Conservation (phyloP, 2,329 filamentous ascomycete genomes). For the Elsinoe perseae region DNA sequence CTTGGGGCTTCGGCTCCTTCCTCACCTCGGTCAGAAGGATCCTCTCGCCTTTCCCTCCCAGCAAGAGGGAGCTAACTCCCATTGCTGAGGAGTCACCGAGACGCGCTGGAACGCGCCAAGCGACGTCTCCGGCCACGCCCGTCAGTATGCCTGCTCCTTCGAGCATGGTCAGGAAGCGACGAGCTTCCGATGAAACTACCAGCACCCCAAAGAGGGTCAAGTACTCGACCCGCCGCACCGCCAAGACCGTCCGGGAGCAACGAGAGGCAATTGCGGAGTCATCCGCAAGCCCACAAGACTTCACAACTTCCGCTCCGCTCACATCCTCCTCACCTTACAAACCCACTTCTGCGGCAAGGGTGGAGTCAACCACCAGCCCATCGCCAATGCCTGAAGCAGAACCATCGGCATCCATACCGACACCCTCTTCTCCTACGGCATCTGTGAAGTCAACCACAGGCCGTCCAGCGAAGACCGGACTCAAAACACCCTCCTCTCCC, state of each 20-base stretch:
- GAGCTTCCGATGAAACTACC: neutral
- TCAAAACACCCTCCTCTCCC: neutral
- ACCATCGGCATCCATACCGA: neutral
- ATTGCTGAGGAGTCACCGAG: constrained; percentile 11
- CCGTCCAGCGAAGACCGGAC: neutral
- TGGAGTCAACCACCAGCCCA: constrained; percentile 3
- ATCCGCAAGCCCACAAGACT: neutral
- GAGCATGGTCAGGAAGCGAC: constrained; percentile 4
- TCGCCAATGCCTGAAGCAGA: neutral
- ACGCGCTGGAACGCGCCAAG: neutral
- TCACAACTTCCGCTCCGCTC: neutral
- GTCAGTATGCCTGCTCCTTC: neutral
- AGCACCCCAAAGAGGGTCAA: constrained; percentile 14
- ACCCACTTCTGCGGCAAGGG: neutral
- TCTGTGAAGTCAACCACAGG: neutral
- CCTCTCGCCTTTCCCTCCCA: constrained; percentile 15
- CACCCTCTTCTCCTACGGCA: neutral
- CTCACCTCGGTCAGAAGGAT: constrained; percentile 4
- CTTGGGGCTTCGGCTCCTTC: constrained; percentile 13
- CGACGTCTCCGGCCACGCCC: neutral
- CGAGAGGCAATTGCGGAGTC: constrained; percentile 5
- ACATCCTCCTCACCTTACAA: neutral
- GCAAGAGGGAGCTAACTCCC: constrained; percentile 3
- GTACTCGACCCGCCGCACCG: neutral
- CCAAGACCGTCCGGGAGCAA: constrained; percentile 2